Evolutionary conservation across 345 rosid species (phyloP).

Genomic region (Triadica sebifera): DNA sequence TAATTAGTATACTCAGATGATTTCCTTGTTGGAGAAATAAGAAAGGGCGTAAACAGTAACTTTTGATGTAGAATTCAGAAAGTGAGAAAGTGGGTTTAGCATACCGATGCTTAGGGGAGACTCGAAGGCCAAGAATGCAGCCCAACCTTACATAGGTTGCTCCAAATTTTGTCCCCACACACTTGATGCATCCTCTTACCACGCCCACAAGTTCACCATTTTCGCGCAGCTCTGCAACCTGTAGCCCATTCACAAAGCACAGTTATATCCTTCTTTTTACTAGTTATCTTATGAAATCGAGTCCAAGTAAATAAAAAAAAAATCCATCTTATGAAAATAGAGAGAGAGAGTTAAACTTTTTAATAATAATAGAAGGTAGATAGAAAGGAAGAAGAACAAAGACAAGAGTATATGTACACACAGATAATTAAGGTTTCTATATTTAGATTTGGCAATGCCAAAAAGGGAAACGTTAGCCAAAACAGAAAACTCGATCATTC

Average conservation of each 20-base stretch:
- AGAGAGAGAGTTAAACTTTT: too few relatives aligned
- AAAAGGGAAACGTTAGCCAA: not conserved
- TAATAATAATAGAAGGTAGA: not conserved
- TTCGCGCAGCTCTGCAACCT: constrained; percentile 56
- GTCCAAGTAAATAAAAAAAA: constrained; percentile 9
- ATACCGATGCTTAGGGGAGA: constrained; percentile 53
- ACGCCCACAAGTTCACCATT: constrained; percentile 60
- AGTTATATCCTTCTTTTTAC: not conserved
- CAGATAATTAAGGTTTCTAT: not conserved
- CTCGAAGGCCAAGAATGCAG: constrained; percentile 61
- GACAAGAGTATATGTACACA: not conserved
- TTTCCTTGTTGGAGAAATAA: not conserved
- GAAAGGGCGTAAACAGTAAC: not conserved
- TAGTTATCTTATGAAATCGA: too few relatives aligned
- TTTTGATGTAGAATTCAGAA: not conserved
- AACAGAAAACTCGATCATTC: not conserved
- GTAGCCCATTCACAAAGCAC: constrained; percentile 28
- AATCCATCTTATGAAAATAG: not conserved
- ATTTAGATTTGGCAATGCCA: not conserved
- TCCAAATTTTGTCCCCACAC: constrained; percentile 40
- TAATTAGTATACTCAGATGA: too few relatives aligned
- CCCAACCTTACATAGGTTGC: constrained; percentile 41
- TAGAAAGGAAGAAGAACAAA: not conserved
- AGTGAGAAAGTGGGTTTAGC: constrained; percentile 1
- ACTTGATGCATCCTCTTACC: constrained; percentile 60